A percentile compares a stretch with the other conserved stretches of the same genome.
These are phyloP conservation scores for Diaporthe citriasiana DNA, from an alignment of 2,329 filamentous ascomycete species.

Conservation along the genomic window DNA sequence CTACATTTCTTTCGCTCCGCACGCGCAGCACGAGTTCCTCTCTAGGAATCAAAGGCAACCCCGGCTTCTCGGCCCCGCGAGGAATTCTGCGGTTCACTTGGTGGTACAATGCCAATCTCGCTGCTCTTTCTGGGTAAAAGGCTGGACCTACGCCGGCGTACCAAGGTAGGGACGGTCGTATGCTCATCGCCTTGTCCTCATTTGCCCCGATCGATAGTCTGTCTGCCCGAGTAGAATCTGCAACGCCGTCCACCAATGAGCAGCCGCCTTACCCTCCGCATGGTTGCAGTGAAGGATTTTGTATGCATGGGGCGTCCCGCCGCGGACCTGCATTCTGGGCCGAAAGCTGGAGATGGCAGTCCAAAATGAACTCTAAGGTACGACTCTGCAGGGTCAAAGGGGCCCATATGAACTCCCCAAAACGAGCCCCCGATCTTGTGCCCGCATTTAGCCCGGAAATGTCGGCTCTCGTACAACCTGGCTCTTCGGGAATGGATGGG, in stretches of 20 bases:
- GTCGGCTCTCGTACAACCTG: constrained; percentile 5
- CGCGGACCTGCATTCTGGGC: constrained; percentile 25
- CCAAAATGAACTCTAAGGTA: background rate
- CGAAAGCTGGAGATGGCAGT: constrained; percentile 6
- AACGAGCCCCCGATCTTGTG: background rate
- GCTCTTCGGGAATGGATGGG: background rate
- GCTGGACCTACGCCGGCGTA: background rate
- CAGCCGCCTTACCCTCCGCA: background rate
- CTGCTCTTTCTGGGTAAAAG: constrained; percentile 27
- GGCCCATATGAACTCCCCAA: background rate
- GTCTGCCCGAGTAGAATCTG: background rate
- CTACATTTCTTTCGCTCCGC: background rate
- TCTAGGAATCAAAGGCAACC: background rate
- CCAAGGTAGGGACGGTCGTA: constrained; percentile 11
- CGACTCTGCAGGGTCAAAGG: constrained; percentile 13
- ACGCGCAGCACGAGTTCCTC: constrained; percentile 1
- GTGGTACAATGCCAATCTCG: constrained; percentile 13
- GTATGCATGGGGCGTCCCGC: constrained; percentile 18
- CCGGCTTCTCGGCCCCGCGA: background rate
- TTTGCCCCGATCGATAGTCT: constrained; percentile 29
- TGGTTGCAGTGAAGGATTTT: constrained; percentile 30
- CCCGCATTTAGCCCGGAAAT: constrained; percentile 6
- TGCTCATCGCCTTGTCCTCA: constrained; percentile 7
- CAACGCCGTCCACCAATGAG: constrained; percentile 21
- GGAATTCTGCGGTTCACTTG: background rate